Percentiles rank a stretch among this genome's conserved stretches.
phyloP scores from a whole-genome alignment of 352 stramenopile species.

The Ophiocytium majus region DNA sequence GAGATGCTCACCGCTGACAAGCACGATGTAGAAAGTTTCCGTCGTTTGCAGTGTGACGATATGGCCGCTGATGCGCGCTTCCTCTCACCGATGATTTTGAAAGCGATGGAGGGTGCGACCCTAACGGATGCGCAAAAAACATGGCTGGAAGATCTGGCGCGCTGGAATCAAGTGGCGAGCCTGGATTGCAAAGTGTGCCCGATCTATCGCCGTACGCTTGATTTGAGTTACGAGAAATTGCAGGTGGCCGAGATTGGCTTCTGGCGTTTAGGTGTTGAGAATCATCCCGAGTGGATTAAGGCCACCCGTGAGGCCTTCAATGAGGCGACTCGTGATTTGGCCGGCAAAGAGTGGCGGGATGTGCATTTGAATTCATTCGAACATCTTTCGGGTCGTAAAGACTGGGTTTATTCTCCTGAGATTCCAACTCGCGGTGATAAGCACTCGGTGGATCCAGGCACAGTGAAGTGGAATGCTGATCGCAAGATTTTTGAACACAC shows the following conservation, averaged over 20 bases:
- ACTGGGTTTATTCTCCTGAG: neutral
- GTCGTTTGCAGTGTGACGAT: neutral
- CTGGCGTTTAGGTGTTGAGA: neutral
- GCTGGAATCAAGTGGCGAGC: neutral
- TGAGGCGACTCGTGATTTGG: neutral
- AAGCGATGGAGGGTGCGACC: neutral
- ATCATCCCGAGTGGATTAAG: neutral
- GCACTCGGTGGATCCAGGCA: slow-evolving; percentile 4
- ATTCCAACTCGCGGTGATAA: neutral
- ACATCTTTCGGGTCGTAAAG: neutral
- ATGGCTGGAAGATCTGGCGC: no score
- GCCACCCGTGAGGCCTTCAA: neutral
- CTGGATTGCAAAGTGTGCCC: neutral
- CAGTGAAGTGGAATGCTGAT: slow-evolving; percentile 5
- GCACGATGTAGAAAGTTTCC: neutral
- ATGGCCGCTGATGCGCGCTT: neutral
- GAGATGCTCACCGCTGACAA: neutral
- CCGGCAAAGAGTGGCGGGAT: neutral
- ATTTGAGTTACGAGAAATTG: neutral
- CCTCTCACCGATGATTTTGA: neutral
- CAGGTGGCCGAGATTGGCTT: neutral
- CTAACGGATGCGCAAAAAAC: no score
- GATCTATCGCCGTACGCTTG: slow-evolving; percentile 3
- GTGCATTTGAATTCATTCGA: neutral
- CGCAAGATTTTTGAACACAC: slow-evolving; percentile 2